Evolutionary conservation across 306 rosid species (phyloP).

Genomic region (Betula pendula): DNA sequence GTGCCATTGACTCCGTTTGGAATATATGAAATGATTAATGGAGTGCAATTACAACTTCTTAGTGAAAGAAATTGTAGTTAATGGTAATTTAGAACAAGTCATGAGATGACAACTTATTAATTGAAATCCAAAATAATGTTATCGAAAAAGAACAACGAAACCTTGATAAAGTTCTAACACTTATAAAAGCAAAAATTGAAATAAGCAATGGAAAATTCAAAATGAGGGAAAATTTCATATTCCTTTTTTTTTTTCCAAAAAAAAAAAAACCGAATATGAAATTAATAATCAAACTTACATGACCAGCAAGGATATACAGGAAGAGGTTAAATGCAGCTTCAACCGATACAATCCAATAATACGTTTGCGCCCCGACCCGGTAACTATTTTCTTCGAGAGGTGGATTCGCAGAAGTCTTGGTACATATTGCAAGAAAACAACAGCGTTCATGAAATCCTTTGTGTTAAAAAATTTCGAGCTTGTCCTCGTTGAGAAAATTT

Average conservation of each 20-base stretch:
- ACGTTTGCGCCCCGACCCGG: slow-evolving; percentile 77
- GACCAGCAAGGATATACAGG: slow-evolving; percentile 93
- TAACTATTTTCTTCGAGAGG: slow-evolving; percentile 78
- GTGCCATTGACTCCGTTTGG: too few species aligned
- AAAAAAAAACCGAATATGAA: not conserved
- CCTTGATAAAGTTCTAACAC: too few species aligned
- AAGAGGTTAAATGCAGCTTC: slow-evolving; percentile 89
- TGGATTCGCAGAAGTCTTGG: slow-evolving; percentile 76
- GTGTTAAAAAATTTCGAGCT: slow-evolving; percentile 61
- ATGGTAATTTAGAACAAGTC: too few species aligned
- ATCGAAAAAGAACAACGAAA: not conserved
- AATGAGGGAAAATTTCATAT: too few species aligned
- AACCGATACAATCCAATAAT: slow-evolving; percentile 91
- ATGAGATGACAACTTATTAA: too few species aligned
- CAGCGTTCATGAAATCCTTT: slow-evolving; percentile 69
- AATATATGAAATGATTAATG: too few species aligned
- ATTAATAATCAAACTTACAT: slow-evolving; percentile 55
- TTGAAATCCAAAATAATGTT: not conserved
- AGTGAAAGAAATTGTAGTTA: too few species aligned
- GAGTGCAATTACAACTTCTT: too few species aligned
- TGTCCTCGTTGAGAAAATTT: slow-evolving; percentile 56
- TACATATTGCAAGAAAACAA: slow-evolving; percentile 71
- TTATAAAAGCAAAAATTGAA: too few species aligned
- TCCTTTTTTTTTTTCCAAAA: too few species aligned
- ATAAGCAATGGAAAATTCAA: not conserved